Evolutionary conservation across 2,329 filamentous ascomycete species (phyloP).

Genomic region (Penicillium sp.): DNA sequence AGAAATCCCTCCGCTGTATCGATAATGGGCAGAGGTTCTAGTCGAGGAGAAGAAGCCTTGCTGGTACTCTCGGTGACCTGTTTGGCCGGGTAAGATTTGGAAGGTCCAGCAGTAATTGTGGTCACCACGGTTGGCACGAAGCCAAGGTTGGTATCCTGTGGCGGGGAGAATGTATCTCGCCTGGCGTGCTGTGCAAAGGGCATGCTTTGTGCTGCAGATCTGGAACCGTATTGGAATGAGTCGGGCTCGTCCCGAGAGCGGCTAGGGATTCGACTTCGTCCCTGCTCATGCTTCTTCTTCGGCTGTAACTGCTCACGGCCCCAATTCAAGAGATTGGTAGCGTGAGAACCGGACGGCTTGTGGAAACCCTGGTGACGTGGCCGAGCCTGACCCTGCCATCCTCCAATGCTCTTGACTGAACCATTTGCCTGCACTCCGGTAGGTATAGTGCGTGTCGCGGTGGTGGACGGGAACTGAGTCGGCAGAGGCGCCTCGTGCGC

Average conservation of each 20-base stretch:
- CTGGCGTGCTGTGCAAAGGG: slow-evolving; percentile 16
- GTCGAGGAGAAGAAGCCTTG: slow-evolving; percentile 5
- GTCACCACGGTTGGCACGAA: slow-evolving; percentile 29
- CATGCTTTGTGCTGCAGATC: slow-evolving; percentile 50
- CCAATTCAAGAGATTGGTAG: slow-evolving; percentile 27
- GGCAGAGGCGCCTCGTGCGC: slow-evolving; percentile 4
- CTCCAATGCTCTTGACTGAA: slow-evolving; percentile 52
- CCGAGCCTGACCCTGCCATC: slow-evolving; percentile 52
- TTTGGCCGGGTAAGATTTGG: slow-evolving; percentile 24
- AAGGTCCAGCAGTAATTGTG: slow-evolving; percentile 27
- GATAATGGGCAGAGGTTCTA: slow-evolving; percentile 18
- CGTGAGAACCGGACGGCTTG: slow-evolving; percentile 23
- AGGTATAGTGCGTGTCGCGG: slow-evolving; percentile 16
- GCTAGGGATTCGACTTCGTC: slow-evolving; percentile 22
- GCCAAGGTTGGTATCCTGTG: slow-evolving; percentile 15
- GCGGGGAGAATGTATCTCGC: slow-evolving; percentile 21
- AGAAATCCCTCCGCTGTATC: slow-evolving; percentile 29
- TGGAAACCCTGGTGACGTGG: slow-evolving; percentile 40
- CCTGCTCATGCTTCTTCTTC: slow-evolving; percentile 31
- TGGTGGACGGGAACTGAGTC: slow-evolving; percentile 14
- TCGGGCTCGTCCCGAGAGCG: slow-evolving; percentile 55
- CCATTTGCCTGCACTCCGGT: slow-evolving; percentile 63
- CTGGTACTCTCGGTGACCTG: slow-evolving; percentile 25
- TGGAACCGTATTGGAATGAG: slow-evolving; percentile 50
- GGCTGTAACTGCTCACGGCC: slow-evolving; percentile 35